Conservation (phyloP, 2,329 filamentous ascomycete genomes). For the Exserohilum turcica region DNA sequence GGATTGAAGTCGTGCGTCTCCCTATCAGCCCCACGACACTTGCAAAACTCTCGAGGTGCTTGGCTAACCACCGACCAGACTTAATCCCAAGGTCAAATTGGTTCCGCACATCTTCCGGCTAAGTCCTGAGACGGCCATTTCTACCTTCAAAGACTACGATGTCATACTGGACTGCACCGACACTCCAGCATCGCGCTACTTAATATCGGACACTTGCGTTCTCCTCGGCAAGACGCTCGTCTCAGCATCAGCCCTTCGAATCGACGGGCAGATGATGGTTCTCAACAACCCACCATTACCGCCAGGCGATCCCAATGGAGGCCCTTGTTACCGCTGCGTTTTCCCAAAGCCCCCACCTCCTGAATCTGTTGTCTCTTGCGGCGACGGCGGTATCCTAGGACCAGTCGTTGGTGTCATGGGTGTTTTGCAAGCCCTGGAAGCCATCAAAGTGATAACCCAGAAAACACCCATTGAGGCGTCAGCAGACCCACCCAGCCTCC, state of each 20-base stretch:
- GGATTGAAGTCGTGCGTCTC: conserved; percentile 51
- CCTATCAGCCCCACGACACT: not conserved
- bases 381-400: conserved; percentile 89
- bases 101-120: conserved; percentile 68
- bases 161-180: conserved; percentile 94
- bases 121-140: conserved; percentile 68
- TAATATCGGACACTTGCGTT: conserved; percentile 89
- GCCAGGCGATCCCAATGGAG: conserved; percentile 63
- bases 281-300: conserved; percentile 77
- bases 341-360: conserved; percentile 87
- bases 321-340: conserved; percentile 92
- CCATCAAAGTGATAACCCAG: conserved; percentile 76
- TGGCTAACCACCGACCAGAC: conserved; percentile 49
- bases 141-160: conserved; percentile 74
- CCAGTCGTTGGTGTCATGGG: conserved; percentile 95
- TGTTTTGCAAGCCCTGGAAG: conserved; percentile 85
- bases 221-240: conserved; percentile 78
- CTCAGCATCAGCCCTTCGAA: conserved; percentile 86
- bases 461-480: conserved; percentile 18
- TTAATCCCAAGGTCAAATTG: conserved; percentile 76
- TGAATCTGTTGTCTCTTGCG: conserved; percentile 81
- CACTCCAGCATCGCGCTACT: conserved; percentile 86
- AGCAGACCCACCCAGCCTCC: conserved; percentile 48
- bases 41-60: not conserved
- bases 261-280: conserved; percentile 87